Percentiles rank a stretch among this genome's conserved stretches.
phyloP scores from a whole-genome alignment of 1,284 basidiomycete species.

The Cutaneotrichosporon daszewskae region DNA sequence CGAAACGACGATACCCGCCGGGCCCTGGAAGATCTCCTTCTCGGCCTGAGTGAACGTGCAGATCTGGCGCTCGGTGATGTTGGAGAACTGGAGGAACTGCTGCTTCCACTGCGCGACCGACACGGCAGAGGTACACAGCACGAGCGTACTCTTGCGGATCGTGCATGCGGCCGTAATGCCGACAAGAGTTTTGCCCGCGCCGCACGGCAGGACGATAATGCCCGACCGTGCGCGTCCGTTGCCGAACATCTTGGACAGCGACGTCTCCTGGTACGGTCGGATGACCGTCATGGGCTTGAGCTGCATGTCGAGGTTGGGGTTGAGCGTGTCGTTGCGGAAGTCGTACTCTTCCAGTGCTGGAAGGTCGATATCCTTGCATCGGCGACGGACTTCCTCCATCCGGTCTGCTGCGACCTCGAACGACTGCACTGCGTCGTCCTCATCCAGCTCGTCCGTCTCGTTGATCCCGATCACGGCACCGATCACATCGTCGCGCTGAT shows the following conservation, averaged over 20 bases:
- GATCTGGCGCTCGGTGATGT: constrained; percentile 89
- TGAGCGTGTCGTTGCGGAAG: constrained; percentile 90
- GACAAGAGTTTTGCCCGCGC: constrained; percentile 96
- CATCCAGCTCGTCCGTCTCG: constrained; percentile 80
- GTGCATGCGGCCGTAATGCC: constrained; percentile 99
- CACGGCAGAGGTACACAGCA: constrained; percentile 92
- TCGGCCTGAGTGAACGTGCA: constrained; percentile 93
- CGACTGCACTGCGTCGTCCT: constrained; percentile 90
- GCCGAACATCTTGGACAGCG: constrained; percentile 96
- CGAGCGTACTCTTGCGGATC: constrained; percentile 98
- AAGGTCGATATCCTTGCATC: constrained; percentile 89
- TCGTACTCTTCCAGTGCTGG: constrained; percentile 98
- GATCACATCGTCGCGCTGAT: constrained; percentile 51
- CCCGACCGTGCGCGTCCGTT: constrained; percentile 96
- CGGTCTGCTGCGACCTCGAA: constrained; percentile 88
- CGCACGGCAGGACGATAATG: constrained; percentile 97
- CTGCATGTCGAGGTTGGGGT: constrained; percentile 92
- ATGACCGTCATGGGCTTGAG: constrained; percentile 94
- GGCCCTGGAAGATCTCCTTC: constrained; percentile 85
- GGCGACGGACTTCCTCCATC: constrained; percentile 89
- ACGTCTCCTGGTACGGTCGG: constrained; percentile 94
- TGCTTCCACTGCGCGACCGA: constrained; percentile 98
- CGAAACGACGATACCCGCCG: constrained; percentile 88
- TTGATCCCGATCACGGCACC: constrained; percentile 84
- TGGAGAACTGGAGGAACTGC: constrained; percentile 96